Evolutionary conservation across 2,329 filamentous ascomycete species (phyloP).

Genomic region (Gaeumannomyces tritici): DNA sequence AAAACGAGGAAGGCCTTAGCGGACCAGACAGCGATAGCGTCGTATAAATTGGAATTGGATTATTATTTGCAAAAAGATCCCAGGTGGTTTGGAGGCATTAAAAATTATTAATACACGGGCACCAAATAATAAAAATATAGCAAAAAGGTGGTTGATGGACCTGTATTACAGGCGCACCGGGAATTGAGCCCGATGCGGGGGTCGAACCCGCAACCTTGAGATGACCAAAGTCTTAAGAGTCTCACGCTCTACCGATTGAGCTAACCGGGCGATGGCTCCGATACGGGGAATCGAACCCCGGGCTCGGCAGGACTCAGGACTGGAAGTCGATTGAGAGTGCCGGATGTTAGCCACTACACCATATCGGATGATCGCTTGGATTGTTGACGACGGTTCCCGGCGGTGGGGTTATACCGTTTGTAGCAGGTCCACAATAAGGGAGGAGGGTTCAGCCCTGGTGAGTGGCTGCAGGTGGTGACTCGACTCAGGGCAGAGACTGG

Average conservation of each 20-base stretch:
- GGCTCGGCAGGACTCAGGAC: slow-evolving; percentile 1
- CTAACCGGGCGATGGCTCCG: slow-evolving; percentile 40
- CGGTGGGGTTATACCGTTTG: not conserved
- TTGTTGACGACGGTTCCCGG: not conserved
- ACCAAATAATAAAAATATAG: not conserved
- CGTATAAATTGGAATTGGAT: too few species aligned
- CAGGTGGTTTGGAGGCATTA: too few species aligned
- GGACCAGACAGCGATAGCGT: too few species aligned
- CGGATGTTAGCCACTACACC: slow-evolving; percentile 5
- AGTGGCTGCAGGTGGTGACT: not conserved
- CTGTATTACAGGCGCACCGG: slow-evolving; percentile 17
- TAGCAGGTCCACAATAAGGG: not conserved
- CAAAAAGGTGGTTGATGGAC: not conserved
- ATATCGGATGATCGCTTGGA: slow-evolving; percentile 3
- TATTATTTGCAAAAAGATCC: too few species aligned
- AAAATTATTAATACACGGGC: too few species aligned
- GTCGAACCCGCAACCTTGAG: slow-evolving; percentile 26
- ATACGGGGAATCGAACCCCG: slow-evolving; percentile 7
- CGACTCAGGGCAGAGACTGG: not conserved
- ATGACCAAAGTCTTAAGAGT: slow-evolving; percentile 46
- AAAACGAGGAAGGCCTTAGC: too few species aligned
- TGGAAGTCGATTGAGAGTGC: not conserved
- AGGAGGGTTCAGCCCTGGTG: not conserved
- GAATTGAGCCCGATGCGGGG: slow-evolving; percentile 38
- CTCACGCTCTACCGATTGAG: slow-evolving; percentile 67